phyloP scores from a whole-genome alignment of 768 basidiomycete species.

The Lactifluus subvellereus region DNA sequence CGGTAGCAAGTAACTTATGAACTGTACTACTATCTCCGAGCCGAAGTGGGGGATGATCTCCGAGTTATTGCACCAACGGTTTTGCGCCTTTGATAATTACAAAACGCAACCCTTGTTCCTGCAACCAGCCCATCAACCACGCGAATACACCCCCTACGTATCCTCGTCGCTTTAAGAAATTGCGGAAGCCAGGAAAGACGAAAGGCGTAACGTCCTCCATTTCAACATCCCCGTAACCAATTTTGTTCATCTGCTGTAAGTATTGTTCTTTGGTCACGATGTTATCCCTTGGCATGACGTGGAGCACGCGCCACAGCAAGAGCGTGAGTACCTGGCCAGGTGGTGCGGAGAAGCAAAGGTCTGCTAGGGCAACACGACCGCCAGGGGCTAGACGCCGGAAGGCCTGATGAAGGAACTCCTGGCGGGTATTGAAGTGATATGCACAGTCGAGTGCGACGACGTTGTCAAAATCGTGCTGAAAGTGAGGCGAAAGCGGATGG shows the following conservation, averaged over 20 bases:
- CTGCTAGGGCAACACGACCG: constrained; percentile 54
- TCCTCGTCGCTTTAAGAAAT: constrained; percentile 43
- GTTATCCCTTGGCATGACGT: constrained; percentile 44
- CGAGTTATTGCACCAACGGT: neutral
- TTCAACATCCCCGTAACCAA: constrained; percentile 50
- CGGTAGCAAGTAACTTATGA: too few relatives aligned
- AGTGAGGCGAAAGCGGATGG: constrained; percentile 40
- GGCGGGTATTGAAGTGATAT: constrained; percentile 57
- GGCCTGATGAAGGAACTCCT: constrained; percentile 46
- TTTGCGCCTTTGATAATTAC: constrained; percentile 37
- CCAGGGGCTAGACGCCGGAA: constrained; percentile 42
- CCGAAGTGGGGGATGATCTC: neutral
- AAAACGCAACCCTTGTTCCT: constrained; percentile 40
- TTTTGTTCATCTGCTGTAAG: constrained; percentile 36
- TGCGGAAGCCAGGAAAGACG: constrained; percentile 53
- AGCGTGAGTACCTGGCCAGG: constrained; percentile 24
- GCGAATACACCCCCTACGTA: constrained; percentile 42
- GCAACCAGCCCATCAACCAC: constrained; percentile 35
- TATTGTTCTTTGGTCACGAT: constrained; percentile 44
- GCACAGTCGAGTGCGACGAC: constrained; percentile 65
- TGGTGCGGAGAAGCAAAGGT: constrained; percentile 47
- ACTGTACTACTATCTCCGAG: neutral
- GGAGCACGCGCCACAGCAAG: constrained; percentile 31
- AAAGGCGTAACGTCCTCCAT: constrained; percentile 51
- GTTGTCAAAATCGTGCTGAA: constrained; percentile 35